Evolutionary conservation across 345 rosid species (phyloP).

Genomic region (Moringa oleifera): DNA sequence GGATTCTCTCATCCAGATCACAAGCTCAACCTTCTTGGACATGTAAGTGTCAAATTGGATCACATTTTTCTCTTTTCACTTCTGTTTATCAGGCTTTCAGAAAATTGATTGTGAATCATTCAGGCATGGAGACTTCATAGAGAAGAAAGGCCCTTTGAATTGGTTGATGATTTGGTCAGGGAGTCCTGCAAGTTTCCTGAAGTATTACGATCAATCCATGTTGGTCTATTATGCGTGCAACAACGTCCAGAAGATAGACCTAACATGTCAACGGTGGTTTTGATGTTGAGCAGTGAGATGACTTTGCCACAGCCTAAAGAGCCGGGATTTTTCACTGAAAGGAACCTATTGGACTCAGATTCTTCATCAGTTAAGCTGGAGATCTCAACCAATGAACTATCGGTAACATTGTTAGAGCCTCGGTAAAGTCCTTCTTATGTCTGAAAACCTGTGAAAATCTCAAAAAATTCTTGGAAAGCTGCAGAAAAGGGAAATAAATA

Average conservation of each 20-base stretch:
- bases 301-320: background rate
- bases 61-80: background rate
- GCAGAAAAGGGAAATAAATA: no score
- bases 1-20: background rate
- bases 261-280: background rate
- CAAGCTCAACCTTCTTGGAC: background rate
- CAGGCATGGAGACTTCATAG: background rate
- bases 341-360: background rate
- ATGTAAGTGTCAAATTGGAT: background rate
- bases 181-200: background rate
- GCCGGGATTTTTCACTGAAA: background rate
- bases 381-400: conserved; percentile 5
- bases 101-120: background rate
- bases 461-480: no score
- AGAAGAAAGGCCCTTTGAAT: background rate
- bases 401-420: conserved; percentile 3
- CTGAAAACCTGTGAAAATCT: no score
- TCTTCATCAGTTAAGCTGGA: background rate
- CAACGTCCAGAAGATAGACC: no score
- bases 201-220: background rate
- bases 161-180: background rate
- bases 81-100: background rate
- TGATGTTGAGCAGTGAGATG: background rate
- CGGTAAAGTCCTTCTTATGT: background rate
- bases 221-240: background rate